These are phyloP conservation scores for Mortierella sp. DNA, from an alignment of 371 early-diverging fungal genomes.

Conservation along the genomic window DNA sequence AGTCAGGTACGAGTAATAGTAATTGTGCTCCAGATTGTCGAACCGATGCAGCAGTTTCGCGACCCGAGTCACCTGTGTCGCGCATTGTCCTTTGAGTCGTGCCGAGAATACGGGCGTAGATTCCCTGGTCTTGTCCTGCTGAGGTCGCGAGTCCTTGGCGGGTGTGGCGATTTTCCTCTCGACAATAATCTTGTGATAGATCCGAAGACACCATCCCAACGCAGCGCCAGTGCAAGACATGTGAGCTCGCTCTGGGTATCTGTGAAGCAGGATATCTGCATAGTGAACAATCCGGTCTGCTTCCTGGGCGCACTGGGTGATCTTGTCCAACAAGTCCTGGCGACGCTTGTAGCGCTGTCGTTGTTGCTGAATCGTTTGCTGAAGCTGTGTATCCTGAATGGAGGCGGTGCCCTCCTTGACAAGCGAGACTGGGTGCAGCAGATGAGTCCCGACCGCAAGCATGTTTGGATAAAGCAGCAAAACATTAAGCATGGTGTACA, in stretches of 20 bases:
- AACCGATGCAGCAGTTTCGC: constrained; percentile 30
- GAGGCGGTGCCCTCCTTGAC: constrained; percentile 3
- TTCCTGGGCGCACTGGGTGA: constrained; percentile 47
- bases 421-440: constrained; percentile 17
- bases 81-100: constrained; percentile 31
- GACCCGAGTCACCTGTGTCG: constrained; percentile 23
- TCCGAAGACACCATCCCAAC: constrained; percentile 54
- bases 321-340: constrained; percentile 42
- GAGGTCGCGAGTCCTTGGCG: neutral
- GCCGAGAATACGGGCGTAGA: constrained; percentile 19
- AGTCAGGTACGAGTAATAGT: constrained; percentile 49
- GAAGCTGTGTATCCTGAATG: constrained; percentile 1
- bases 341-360: constrained; percentile 27
- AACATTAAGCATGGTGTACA: constrained; percentile 38
- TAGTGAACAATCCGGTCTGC: constrained; percentile 34
- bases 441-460: constrained; percentile 38
- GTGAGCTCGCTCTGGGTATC: constrained; percentile 44
- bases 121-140: neutral
- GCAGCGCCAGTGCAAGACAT: constrained; percentile 39
- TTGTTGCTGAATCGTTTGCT: constrained; percentile 1
- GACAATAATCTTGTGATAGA: constrained; percentile 39
- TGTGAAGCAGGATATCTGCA: constrained; percentile 26
- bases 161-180: constrained; percentile 14
- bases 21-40: constrained; percentile 28
- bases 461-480: constrained; percentile 44